These are phyloP conservation scores for Jaenimonas drosophilae DNA, from an alignment of 208 protist genomes.

Conservation along the genomic window DNA sequence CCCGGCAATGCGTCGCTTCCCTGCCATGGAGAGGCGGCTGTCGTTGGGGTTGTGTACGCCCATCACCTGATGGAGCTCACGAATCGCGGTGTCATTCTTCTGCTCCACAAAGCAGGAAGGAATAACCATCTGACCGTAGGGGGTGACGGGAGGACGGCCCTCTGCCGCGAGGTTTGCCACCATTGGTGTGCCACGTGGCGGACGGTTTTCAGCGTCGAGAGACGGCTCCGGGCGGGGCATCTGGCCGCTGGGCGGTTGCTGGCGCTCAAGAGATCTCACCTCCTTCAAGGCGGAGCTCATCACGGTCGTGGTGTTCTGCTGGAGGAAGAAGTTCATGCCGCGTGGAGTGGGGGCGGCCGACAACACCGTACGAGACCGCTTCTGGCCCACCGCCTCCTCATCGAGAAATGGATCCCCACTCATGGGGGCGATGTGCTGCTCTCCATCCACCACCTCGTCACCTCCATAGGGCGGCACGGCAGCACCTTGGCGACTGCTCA, in stretches of 20 bases:
- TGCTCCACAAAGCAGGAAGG: conserved; percentile 84
- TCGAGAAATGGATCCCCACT: conserved; percentile 15
- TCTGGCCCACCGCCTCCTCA: conserved; percentile 2
- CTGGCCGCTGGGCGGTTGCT: conserved; percentile 22
- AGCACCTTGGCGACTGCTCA: not conserved
- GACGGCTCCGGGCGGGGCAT: not conserved
- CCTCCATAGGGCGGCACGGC: not conserved
- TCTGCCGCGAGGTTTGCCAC: conserved; percentile 11
- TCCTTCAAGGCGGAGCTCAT: conserved; percentile 45
- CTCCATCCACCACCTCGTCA: conserved; percentile 32
- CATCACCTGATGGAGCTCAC: conserved; percentile 81
- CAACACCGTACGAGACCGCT: conserved; percentile 13
- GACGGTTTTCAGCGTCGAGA: conserved; percentile 2
- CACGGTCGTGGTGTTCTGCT: conserved; percentile 7
- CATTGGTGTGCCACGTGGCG: not conserved
- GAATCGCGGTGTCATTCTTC: conserved; percentile 79
- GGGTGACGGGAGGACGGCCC: conserved; percentile 35
- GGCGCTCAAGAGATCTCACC: conserved; percentile 24
- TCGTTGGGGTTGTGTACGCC: conserved; percentile 61
- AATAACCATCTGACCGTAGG: conserved; percentile 65
- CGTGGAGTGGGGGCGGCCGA: conserved; percentile 14
- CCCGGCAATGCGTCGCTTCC: conserved; percentile 15
- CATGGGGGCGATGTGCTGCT: conserved; percentile 29
- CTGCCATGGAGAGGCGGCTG: conserved; percentile 21
- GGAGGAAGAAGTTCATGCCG: conserved; percentile 39